Conservation (phyloP, 768 basidiomycete genomes). For the Kwoniella pini region DNA sequence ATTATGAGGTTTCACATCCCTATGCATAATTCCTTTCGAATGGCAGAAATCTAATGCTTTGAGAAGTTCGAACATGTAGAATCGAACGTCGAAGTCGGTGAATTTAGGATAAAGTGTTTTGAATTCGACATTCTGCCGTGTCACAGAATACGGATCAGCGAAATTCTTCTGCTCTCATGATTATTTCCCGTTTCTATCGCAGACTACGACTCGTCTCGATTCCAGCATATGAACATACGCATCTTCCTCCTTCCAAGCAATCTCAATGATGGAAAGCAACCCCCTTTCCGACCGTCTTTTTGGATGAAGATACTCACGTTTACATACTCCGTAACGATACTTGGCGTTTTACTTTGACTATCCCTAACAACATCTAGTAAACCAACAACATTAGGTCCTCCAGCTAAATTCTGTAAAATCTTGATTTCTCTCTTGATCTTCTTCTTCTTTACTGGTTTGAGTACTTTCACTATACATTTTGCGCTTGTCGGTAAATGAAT, state of each 20-base stretch:
- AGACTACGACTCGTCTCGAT: no score
- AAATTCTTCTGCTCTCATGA: neutral
- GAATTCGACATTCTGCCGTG: constrained; percentile 78
- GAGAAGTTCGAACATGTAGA: constrained; percentile 93
- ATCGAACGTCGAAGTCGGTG: constrained; percentile 91
- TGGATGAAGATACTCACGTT: constrained; percentile 64
- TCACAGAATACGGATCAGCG: neutral
- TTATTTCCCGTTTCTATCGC: no score
- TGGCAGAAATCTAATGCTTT: constrained; percentile 98
- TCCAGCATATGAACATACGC: no score
- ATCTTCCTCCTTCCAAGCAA: no score
- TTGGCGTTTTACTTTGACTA: constrained; percentile 89
- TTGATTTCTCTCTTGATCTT: constrained; percentile 99
- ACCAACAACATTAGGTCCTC: constrained; percentile 91
- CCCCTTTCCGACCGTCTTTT: no score
- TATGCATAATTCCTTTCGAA: constrained; percentile 98
- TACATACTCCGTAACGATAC: constrained; percentile 94
- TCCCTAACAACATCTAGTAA: constrained; percentile 95
- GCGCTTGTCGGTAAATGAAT: constrained; percentile 62
- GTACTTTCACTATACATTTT: constrained; percentile 98
- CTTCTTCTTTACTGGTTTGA: constrained; percentile 99
- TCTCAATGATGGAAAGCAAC: no score
- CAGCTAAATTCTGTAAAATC: constrained; percentile 92
- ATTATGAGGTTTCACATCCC: constrained; percentile 98
- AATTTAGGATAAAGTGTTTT: constrained; percentile 94